Conservation (phyloP, 129 eudicot species). For the Chrysanthemum makinoi region DNA sequence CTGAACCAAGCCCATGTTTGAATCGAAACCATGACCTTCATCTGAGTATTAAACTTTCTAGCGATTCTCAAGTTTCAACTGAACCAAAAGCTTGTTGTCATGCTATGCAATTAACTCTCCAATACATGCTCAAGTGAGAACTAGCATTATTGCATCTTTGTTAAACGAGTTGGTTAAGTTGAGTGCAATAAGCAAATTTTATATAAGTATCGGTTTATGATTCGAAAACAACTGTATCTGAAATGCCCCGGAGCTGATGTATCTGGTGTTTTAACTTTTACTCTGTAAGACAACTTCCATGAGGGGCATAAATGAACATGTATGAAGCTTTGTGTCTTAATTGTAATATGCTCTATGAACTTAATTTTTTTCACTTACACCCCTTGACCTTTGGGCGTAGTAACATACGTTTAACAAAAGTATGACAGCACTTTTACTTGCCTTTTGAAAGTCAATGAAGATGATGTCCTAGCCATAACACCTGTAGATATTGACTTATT, state of each 20-base stretch:
- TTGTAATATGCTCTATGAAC: slow-evolving; percentile 5
- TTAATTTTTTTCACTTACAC: slow-evolving; percentile 8
- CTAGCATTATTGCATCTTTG: no score
- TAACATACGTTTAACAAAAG: no score
- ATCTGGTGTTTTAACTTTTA: no score
- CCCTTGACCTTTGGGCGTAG: slow-evolving; percentile 27
- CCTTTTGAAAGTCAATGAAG: slow-evolving; percentile 32
- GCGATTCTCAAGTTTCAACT: no score
- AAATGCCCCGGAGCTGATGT: no score
- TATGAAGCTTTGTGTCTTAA: neutral
- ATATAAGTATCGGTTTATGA: no score
- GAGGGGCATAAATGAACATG: neutral
- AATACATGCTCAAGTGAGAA: no score
- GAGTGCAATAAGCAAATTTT: no score
- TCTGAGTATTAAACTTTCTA: neutral
- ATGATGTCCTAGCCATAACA: slow-evolving; percentile 16
- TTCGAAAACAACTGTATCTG: no score
- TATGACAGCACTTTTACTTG: slow-evolving; percentile 12
- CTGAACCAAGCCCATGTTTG: neutral
- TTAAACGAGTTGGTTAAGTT: no score
- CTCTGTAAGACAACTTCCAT: neutral
- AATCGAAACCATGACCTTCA: neutral
- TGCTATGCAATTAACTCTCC: no score
- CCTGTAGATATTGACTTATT: slow-evolving; percentile 15
- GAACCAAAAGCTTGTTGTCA: no score